Evolutionary conservation across 306 rosid species (phyloP).

Genomic region (Herpetospermum pedunculosum): DNA sequence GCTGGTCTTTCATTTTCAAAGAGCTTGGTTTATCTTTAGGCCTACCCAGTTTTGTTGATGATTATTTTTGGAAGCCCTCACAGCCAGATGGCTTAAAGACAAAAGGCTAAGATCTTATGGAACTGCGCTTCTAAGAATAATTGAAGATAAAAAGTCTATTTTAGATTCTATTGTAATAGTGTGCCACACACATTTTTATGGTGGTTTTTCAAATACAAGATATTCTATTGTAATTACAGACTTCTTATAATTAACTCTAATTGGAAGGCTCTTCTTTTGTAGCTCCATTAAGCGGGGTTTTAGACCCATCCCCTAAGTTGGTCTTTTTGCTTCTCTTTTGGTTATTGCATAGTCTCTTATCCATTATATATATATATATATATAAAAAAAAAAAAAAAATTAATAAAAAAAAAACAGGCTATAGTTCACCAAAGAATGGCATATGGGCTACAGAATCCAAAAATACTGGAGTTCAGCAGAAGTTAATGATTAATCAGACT

Average conservation of each 20-base stretch:
- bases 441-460: background rate
- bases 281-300: background rate
- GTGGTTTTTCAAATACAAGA: background rate
- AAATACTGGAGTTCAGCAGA: background rate
- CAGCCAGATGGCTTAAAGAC: background rate
- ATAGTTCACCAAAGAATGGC: background rate
- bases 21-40: background rate
- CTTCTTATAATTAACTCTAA: background rate
- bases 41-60: background rate
- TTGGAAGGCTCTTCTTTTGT: background rate
- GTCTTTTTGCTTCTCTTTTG: background rate
- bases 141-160: background rate
- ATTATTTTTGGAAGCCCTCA: background rate
- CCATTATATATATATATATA: too few relatives aligned
- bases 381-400: too few relatives aligned
- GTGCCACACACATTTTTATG: background rate
- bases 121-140: background rate
- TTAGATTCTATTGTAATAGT: background rate
- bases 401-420: background rate
- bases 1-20: background rate
- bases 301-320: background rate
- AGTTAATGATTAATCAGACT: background rate
- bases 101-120: background rate
- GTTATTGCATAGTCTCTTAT: background rate
- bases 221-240: background rate